Percentiles rank a stretch among this genome's conserved stretches.
phyloP scores from a whole-genome alignment of 495 filamentous ascomycete genomes.

The Lasiosphaeria hispida region DNA sequence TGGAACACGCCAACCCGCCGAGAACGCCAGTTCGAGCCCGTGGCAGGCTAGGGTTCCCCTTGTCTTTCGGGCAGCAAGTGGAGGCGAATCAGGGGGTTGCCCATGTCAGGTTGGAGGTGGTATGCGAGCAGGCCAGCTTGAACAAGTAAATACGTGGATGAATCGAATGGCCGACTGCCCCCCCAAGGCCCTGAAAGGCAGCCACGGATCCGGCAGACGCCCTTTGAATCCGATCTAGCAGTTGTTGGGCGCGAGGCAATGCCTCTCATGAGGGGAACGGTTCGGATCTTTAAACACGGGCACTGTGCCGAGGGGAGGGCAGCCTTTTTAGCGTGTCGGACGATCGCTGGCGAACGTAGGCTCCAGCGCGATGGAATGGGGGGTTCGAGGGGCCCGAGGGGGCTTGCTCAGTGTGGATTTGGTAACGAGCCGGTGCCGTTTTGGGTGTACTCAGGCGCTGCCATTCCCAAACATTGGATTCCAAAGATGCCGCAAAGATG shows the following conservation, averaged over 20 bases:
- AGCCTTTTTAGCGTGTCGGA: background rate
- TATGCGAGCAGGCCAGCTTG: background rate
- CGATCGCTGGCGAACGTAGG: slow-evolving; percentile 3
- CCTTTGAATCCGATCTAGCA: no score
- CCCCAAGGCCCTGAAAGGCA: no score
- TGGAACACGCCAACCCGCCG: no score
- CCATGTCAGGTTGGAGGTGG: background rate
- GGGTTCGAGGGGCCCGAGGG: background rate
- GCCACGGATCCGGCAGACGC: no score
- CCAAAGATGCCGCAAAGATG: no score
- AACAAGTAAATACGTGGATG: slow-evolving; percentile 1
- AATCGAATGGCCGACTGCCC: background rate
- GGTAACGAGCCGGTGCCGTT: background rate
- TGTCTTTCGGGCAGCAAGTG: slow-evolving; percentile 1
- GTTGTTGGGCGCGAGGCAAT: no score
- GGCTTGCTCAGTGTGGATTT: background rate
- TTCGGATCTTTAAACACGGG: slow-evolving; percentile 3
- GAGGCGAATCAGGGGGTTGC: background rate
- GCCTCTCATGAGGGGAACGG: background rate
- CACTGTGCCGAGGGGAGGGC: background rate
- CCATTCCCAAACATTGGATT: no score
- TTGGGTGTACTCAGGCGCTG: no score
- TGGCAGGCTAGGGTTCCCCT: no score
- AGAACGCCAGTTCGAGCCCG: no score
- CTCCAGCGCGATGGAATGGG: background rate